phyloP scores from a whole-genome alignment of 495 filamentous ascomycete genomes.

The Tuber borchii region DNA sequence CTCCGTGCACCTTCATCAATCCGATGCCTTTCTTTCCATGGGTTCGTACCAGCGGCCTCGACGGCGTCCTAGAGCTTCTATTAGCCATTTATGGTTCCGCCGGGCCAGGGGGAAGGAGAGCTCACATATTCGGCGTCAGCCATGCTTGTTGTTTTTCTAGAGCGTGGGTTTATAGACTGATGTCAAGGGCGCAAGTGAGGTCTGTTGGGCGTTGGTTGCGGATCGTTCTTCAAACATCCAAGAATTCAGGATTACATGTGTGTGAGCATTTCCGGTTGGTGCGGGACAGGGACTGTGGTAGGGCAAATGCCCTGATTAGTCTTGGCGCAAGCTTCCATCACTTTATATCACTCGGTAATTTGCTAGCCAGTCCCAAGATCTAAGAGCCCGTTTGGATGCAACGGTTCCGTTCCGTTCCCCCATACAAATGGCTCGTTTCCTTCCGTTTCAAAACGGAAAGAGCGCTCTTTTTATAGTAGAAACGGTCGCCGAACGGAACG shows the following conservation, averaged over 20 bases:
- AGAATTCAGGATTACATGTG: conserved; percentile 14
- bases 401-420: too few species aligned
- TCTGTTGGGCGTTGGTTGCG: conserved; percentile 20
- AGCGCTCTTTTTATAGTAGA: too few species aligned
- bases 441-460: too few species aligned
- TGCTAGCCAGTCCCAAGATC: neutral
- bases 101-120: conserved; percentile 10
- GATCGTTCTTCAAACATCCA: conserved; percentile 21
- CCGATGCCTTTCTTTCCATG: neutral
- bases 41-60: conserved; percentile 40
- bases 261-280: conserved; percentile 9
- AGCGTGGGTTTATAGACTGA: conserved; percentile 12
- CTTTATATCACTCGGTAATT: neutral
- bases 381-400: too few species aligned
- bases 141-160: conserved; percentile 30
- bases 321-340: neutral
- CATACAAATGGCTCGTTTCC: too few species aligned
- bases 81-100: conserved; percentile 25
- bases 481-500: too few species aligned
- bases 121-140: conserved; percentile 42
- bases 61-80: conserved; percentile 35
- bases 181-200: conserved; percentile 20
- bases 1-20: conserved; percentile 4
- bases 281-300: conserved; percentile 24
- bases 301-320: conserved; percentile 22